Evolutionary conservation across 1,139 yeast genomes (phyloP).

Genomic region (Trichomonascaceae sp.): DNA sequence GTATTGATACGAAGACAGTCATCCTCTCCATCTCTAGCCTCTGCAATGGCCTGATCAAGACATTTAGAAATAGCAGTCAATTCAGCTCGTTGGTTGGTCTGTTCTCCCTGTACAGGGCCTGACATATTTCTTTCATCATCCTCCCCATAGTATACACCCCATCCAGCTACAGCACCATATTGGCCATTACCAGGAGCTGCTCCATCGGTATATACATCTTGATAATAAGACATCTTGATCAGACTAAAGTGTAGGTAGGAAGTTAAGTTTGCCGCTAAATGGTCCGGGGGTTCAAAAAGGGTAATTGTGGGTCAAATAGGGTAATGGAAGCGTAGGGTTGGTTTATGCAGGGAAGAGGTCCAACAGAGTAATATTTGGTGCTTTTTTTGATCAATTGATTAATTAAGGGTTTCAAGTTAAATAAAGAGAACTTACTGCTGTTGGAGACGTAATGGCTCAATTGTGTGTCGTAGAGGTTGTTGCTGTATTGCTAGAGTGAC

Average conservation of each 20-base stretch:
- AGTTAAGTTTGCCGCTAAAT: too few species aligned
- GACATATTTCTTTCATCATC: slow-evolving; percentile 50
- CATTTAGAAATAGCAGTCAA: slow-evolving; percentile 60
- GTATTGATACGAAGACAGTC: slow-evolving; percentile 34
- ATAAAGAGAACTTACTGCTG: too few species aligned
- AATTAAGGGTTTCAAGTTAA: too few species aligned
- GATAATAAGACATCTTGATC: background rate
- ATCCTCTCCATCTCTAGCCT: background rate
- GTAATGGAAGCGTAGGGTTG: too few species aligned
- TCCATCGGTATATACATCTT: slow-evolving; percentile 61
- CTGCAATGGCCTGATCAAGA: slow-evolving; percentile 34
- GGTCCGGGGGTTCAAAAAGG: too few species aligned
- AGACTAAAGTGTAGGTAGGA: background rate
- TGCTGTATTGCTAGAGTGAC: too few species aligned
- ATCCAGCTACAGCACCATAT: slow-evolving; percentile 48
- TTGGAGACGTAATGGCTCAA: too few species aligned
- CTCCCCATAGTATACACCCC: slow-evolving; percentile 65
- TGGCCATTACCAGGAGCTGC: slow-evolving; percentile 54
- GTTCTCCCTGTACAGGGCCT: slow-evolving; percentile 41
- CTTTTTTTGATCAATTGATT: too few species aligned
- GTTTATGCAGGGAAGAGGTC: too few species aligned
- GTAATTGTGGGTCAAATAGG: background rate
- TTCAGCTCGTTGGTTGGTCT: slow-evolving; percentile 82
- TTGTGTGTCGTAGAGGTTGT: too few species aligned
- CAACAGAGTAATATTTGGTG: too few species aligned